Base-by-base conservation (phyloP, 2,329 filamentous ascomycete genomes). In the Hypomyces perniciosus region DNA sequence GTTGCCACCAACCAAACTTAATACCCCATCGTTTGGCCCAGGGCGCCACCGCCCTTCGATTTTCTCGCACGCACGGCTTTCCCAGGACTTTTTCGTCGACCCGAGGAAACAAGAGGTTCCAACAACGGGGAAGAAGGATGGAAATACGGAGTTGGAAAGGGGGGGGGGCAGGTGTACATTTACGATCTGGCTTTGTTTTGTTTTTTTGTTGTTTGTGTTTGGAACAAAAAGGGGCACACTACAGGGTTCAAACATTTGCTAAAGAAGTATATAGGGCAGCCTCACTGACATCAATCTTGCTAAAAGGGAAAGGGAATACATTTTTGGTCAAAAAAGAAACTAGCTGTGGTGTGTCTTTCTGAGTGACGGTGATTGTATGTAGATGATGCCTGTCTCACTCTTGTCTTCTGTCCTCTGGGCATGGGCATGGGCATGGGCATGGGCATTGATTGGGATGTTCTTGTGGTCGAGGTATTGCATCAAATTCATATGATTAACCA, bases 301-400 rank as follows among this genome's bases (percentile, higher is more conserved):
- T 45, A 50, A 13, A 40, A 45, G n/a, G 31, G 33, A 47, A 46
- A 48, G 13, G 44, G 41, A 45, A 50, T 44, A 50, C 34, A 50
- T 44, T 50, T 50, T 45, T 50, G 41, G 41, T 40, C 13, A 50
- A 50, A 40, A 34, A 44, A 34, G n/a, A 20, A 20, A 20, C 20
- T 20, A 20, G 20, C 20, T 20, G 20, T 20, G 20, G 20, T 20
- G 20, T 20, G 20, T 20, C n/a, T n/a, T n/a, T n/a, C 20, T 20
- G 20, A 20, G 20, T 20, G 20, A 20, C 28, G 41, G 20, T 39
- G 46, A 9, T 28, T 47, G 10, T 34, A 35, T 31, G 27, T 45
- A 20, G 6, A 45, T 38, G 35, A 6, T 38, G 9, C 35, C 13
- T 38, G 35, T 10, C 9, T 38, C 35, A 38, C 9, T 38, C 35